Conservation (phyloP, 805 yeast genomes). For the Metschnikowia amazonensis region DNA sequence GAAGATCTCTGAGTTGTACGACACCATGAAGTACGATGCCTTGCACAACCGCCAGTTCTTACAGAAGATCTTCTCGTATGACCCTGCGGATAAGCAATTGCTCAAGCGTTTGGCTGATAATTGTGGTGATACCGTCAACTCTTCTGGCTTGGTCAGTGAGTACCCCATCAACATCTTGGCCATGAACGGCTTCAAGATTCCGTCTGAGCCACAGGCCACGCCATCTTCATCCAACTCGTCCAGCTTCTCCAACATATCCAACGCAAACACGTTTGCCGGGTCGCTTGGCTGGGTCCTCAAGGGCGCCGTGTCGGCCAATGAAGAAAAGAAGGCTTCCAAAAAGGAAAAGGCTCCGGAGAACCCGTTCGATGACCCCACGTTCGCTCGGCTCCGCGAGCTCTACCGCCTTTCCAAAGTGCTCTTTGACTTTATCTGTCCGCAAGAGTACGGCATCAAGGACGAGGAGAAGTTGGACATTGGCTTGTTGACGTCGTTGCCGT, state of each 20-base stretch:
- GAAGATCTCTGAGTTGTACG: constrained; percentile 92
- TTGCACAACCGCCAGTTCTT: constrained; percentile 88
- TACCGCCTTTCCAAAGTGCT: constrained; percentile 87
- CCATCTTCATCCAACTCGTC: constrained; percentile 21
- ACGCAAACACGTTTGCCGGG: constrained; percentile 47
- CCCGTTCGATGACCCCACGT: constrained; percentile 75
- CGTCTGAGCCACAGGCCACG: constrained; percentile 29
- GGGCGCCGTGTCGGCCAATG: constrained; percentile 30
- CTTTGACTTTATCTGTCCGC: constrained; percentile 97
- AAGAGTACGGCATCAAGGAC: constrained; percentile 95
- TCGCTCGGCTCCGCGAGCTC: constrained; percentile 77
- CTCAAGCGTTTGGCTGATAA: constrained; percentile 35
- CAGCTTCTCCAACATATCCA: constrained; percentile 20
- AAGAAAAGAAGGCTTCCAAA: constrained; percentile 12
- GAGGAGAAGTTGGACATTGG: constrained; percentile 96
- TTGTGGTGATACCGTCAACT: constrained; percentile 42
- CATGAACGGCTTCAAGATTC: constrained; percentile 69
- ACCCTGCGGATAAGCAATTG: constrained; percentile 39
- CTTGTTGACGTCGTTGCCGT: constrained; percentile 84
- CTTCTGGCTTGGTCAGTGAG: constrained; percentile 58
- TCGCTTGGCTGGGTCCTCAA: constrained; percentile 71
- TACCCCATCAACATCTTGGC: constrained; percentile 74
- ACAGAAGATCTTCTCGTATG: constrained; percentile 74
- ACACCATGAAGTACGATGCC: constrained; percentile 98
- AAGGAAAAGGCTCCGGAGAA: constrained; percentile 23